Evolutionary conservation across 83 land plant species (phyloP).

Genomic region (Thuja plicata): DNA sequence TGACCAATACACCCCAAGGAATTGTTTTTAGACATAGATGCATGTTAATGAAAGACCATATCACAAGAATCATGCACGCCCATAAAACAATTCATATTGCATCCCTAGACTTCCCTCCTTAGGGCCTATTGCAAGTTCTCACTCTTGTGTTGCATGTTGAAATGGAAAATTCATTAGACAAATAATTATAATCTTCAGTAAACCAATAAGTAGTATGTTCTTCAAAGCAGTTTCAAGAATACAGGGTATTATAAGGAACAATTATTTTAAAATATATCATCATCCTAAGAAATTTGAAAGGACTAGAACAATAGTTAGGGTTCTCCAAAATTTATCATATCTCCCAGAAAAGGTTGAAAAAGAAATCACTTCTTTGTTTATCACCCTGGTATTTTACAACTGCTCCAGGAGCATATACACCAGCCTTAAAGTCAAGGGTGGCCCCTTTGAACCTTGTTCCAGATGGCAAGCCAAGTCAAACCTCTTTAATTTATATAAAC

Average conservation of each 20-base stretch:
- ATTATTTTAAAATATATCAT: neutral
- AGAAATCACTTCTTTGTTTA: too few species aligned
- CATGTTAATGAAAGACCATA: constrained; percentile 71
- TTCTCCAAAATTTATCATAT: neutral
- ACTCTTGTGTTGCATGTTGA: constrained; percentile 52
- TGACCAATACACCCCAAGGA: constrained; percentile 32
- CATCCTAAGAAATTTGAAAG: too few species aligned
- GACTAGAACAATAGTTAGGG: neutral
- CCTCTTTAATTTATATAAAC: too few species aligned
- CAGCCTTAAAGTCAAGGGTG: neutral
- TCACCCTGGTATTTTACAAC: too few species aligned
- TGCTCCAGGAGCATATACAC: too few species aligned
- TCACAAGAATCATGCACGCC: constrained; percentile 73
- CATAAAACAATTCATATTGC: constrained; percentile 80
- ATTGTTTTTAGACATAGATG: constrained; percentile 59
- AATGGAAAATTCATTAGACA: neutral
- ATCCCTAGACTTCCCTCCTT: constrained; percentile 72
- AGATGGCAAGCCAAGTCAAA: neutral
- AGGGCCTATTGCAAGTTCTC: constrained; percentile 59
- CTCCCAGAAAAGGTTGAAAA: constrained; percentile 49
- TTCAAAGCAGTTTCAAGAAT: neutral
- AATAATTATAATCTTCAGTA: neutral
- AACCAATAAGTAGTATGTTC: neutral
- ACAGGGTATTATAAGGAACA: neutral
- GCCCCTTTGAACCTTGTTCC: neutral